These are phyloP conservation scores for Erythrophleum fordii DNA, from an alignment of 306 rosid genomes.

Conservation along the genomic window DNA sequence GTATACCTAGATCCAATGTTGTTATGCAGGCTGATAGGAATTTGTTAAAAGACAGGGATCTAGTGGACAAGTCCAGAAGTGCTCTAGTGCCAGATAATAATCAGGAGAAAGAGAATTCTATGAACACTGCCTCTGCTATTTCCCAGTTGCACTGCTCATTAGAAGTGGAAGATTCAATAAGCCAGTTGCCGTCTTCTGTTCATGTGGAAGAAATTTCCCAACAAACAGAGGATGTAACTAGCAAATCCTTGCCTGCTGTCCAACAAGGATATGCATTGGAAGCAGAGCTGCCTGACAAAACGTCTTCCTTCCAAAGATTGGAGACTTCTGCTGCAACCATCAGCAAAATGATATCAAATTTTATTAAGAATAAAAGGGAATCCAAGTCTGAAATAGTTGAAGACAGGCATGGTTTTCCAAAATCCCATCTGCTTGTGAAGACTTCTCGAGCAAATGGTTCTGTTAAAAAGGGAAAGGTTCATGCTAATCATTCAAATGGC, in stretches of 20 bases:
- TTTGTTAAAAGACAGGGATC: conserved; percentile 46
- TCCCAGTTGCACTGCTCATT: conserved; percentile 50
- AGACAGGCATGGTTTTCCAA: conserved; percentile 52
- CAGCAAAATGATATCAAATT: conserved; percentile 46
- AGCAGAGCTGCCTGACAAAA: conserved; percentile 50
- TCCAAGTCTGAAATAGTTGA: conserved; percentile 56
- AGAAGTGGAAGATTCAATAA: conserved; percentile 53
- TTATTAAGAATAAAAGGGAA: conserved; percentile 48
- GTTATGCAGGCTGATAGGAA: conserved; percentile 41
- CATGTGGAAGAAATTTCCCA: conserved; percentile 55
- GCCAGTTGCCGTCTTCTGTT: conserved; percentile 46
- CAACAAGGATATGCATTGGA: conserved; percentile 47
- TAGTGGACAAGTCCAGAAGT: conserved; percentile 43
- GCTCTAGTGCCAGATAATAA: conserved; percentile 38
- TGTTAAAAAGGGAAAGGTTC: conserved; percentile 67
- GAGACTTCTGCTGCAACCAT: conserved; percentile 45
- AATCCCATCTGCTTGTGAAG: conserved; percentile 54
- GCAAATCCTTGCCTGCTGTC: conserved; percentile 47
- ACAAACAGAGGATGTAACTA: conserved; percentile 55
- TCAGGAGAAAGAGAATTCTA: conserved; percentile 54
- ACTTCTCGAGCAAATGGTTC: conserved; percentile 50
- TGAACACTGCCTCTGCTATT: conserved; percentile 51
- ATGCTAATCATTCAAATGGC: conserved; percentile 46
- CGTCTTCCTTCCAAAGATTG: conserved; percentile 43
- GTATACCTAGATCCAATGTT: conserved; percentile 38